Evolutionary conservation across 169 alveolate species (phyloP).

Genomic region (Eimeria falciformis): DNA sequence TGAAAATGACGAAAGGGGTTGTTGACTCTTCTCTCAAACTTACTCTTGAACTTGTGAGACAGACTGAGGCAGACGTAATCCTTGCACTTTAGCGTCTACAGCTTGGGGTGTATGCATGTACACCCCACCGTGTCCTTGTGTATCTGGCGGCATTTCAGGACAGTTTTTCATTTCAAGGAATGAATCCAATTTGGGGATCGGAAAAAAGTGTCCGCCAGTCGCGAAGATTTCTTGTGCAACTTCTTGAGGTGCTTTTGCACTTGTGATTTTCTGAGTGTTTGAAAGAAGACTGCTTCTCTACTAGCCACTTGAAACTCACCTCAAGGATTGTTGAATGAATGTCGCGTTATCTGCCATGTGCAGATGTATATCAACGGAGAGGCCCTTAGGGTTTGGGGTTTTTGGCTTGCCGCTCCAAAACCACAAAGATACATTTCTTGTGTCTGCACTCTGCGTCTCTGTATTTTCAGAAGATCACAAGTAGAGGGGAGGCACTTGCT

Average conservation of each 20-base stretch:
- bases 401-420: too few relatives aligned
- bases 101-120: too few relatives aligned
- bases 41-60: slow-evolving; percentile 33
- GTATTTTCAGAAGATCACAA: slow-evolving; percentile 23
- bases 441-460: neutral
- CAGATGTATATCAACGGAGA: too few relatives aligned
- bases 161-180: slow-evolving; percentile 6
- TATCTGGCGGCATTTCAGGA: neutral
- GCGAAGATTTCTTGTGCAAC: slow-evolving; percentile 61
- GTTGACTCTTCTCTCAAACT: slow-evolving; percentile 26
- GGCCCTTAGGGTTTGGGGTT: too few relatives aligned
- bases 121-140: too few relatives aligned
- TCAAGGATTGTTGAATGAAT: too few relatives aligned
- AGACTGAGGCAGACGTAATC: neutral
- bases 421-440: too few relatives aligned
- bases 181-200: slow-evolving; percentile 69
- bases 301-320: too few relatives aligned
- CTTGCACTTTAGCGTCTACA: neutral
- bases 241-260: slow-evolving; percentile 51
- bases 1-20: neutral
- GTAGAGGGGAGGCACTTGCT: slow-evolving; percentile 33
- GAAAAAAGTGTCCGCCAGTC: slow-evolving; percentile 72
- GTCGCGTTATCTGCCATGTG: too few relatives aligned
- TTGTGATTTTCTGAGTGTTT: neutral
- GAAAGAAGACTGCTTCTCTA: too few relatives aligned